phyloP scores from a whole-genome alignment of 441 rosid genomes.

The Syzygium malaccense region DNA sequence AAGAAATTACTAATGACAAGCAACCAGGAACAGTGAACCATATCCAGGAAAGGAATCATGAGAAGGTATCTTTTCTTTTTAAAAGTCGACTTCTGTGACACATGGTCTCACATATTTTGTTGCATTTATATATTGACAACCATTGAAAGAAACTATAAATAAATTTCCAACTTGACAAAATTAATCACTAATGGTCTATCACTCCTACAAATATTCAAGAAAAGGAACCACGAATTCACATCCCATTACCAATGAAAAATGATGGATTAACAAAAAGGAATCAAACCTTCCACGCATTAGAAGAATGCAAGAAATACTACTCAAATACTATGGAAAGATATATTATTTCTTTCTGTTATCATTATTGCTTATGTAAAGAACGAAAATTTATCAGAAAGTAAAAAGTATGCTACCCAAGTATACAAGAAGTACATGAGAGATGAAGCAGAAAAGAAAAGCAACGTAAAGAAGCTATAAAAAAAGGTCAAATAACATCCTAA shows the following conservation, averaged over 20 bases:
- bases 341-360: background rate
- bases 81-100: background rate
- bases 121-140: background rate
- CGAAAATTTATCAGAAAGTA: background rate
- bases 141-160: background rate
- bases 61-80: background rate
- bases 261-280: background rate
- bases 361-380: background rate
- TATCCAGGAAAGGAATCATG: background rate
- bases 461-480: background rate
- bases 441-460: background rate
- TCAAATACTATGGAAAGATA: background rate
- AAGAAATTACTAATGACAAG: background rate
- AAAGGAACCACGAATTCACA: background rate
- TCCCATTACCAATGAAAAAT: background rate
- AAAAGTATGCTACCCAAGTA: background rate
- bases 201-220: background rate
- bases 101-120: background rate
- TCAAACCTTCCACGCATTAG: background rate
- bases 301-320: background rate
- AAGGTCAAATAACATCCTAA: background rate
- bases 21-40: background rate
- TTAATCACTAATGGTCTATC: background rate
- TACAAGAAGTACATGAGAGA: background rate
- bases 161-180: background rate